phyloP scores from a whole-genome alignment of 257 asterid species.

The Primulina eburnea region DNA sequence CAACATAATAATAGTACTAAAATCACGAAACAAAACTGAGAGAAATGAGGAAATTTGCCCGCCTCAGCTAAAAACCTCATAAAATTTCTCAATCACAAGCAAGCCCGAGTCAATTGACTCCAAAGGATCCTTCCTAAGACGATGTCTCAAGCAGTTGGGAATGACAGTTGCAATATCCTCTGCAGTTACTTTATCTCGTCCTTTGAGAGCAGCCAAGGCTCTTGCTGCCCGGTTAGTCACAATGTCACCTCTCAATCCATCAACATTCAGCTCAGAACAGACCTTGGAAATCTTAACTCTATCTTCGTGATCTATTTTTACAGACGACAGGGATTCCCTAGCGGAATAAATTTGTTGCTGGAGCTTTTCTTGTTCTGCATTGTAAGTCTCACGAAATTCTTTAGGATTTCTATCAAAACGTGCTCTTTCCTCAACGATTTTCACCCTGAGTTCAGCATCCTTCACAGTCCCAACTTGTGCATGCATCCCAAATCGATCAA shows the following conservation, averaged over 20 bases:
- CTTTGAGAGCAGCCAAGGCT: slow-evolving; percentile 87
- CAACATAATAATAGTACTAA: background rate
- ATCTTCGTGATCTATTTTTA: slow-evolving; percentile 64
- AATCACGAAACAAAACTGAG: slow-evolving; percentile 20
- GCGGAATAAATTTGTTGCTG: slow-evolving; percentile 70
- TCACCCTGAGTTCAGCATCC: slow-evolving; percentile 93
- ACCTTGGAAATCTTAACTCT: slow-evolving; percentile 81
- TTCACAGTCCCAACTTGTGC: slow-evolving; percentile 87
- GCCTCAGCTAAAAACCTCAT: slow-evolving; percentile 65
- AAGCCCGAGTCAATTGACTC: slow-evolving; percentile 92
- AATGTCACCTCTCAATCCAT: slow-evolving; percentile 89
- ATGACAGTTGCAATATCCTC: slow-evolving; percentile 91
- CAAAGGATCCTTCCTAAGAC: slow-evolving; percentile 85
- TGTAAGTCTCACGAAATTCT: slow-evolving; percentile 68
- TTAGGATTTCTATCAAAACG: slow-evolving; percentile 75
- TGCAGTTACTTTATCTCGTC: slow-evolving; percentile 64
- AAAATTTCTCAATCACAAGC: slow-evolving; percentile 86
- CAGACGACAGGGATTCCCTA: slow-evolving; percentile 52
- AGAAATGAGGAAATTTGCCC: slow-evolving; percentile 8
- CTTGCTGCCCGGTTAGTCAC: slow-evolving; percentile 85
- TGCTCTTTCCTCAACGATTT: slow-evolving; percentile 92
- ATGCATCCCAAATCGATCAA: slow-evolving; percentile 95
- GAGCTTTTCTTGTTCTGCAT: slow-evolving; percentile 76
- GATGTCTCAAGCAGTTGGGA: slow-evolving; percentile 91
- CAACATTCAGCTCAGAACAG: slow-evolving; percentile 84